These are phyloP conservation scores for Sabuloglossum arenarium DNA, from an alignment of 495 filamentous ascomycete genomes.

Conservation along the genomic window DNA sequence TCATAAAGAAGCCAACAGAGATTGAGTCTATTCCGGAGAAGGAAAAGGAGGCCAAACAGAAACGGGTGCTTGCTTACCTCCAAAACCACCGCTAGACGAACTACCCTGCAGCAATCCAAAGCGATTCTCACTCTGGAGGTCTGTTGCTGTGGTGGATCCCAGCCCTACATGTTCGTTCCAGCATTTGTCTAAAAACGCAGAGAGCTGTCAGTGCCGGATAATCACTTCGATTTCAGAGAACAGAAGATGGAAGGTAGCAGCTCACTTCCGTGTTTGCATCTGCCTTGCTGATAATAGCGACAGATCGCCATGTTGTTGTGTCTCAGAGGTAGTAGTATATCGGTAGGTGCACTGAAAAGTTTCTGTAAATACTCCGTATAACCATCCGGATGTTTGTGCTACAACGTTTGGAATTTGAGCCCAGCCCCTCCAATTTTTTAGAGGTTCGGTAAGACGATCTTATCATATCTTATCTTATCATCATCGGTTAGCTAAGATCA, in stretches of 20 bases:
- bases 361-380: no score
- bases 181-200: constrained; percentile 1
- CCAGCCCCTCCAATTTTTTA: no score
- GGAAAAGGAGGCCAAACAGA: neutral
- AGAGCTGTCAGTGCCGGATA: neutral
- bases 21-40: neutral
- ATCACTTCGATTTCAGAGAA: neutral
- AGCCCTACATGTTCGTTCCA: constrained; percentile 1
- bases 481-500: no score
- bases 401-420: no score
- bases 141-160: neutral
- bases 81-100: neutral
- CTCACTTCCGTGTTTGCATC: constrained; percentile 6
- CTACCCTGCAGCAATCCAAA: constrained; percentile 1
- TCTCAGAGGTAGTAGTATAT: neutral
- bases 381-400: neutral
- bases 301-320: constrained; percentile 4
- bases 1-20: neutral
- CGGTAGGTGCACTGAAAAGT: neutral
- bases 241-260: neutral
- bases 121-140: neutral
- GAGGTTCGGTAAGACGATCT: no score
- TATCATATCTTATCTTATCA: no score
- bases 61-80: neutral
- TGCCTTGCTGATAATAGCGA: constrained; percentile 5